Conservation (phyloP, 495 filamentous ascomycete species). For the Penicillium parvum region DNA sequence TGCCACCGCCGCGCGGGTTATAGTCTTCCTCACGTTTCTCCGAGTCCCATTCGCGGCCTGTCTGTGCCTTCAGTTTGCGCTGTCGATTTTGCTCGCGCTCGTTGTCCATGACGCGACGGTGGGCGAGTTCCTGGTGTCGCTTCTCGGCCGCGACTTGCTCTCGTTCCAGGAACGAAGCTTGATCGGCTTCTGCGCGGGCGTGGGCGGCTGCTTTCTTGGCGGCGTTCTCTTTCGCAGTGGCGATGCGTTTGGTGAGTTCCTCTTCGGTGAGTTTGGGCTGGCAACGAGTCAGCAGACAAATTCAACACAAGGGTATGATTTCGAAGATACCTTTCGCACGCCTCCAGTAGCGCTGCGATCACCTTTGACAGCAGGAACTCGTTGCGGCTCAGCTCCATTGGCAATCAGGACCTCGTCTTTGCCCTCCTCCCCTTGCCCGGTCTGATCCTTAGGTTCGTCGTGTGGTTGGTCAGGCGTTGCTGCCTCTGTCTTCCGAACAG, state of each 20-base stretch:
- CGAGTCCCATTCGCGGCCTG: constrained; percentile 71
- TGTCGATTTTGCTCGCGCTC: constrained; percentile 69
- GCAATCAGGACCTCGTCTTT: constrained; percentile 10
- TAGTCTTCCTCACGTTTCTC: constrained; percentile 66
- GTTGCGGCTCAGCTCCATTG: constrained; percentile 27
- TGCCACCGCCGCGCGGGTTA: constrained; percentile 41
- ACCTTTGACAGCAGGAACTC: constrained; percentile 57
- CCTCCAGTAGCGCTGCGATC: constrained; percentile 67
- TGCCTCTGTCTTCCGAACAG: constrained; percentile 9
- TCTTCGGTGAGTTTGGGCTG: constrained; percentile 66
- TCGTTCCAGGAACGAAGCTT: constrained; percentile 60
- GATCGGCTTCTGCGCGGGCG: constrained; percentile 63
- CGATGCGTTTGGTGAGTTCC: constrained; percentile 57
- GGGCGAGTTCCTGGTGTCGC: constrained; percentile 51
- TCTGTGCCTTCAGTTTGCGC: constrained; percentile 62
- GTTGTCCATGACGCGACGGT: constrained; percentile 57
- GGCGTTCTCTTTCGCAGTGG: constrained; percentile 55
- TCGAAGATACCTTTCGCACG: constrained; percentile 41
- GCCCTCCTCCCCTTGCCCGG: constrained; percentile 12
- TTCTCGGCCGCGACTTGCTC: constrained; percentile 55
- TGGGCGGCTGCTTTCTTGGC: constrained; percentile 56
- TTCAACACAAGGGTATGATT: background rate
- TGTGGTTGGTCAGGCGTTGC: constrained; percentile 15
- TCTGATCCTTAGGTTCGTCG: constrained; percentile 23
- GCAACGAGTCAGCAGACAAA: constrained; percentile 9